phyloP scores from a whole-genome alignment of 2,329 filamentous ascomycete species.

The Beauveria sp. region DNA sequence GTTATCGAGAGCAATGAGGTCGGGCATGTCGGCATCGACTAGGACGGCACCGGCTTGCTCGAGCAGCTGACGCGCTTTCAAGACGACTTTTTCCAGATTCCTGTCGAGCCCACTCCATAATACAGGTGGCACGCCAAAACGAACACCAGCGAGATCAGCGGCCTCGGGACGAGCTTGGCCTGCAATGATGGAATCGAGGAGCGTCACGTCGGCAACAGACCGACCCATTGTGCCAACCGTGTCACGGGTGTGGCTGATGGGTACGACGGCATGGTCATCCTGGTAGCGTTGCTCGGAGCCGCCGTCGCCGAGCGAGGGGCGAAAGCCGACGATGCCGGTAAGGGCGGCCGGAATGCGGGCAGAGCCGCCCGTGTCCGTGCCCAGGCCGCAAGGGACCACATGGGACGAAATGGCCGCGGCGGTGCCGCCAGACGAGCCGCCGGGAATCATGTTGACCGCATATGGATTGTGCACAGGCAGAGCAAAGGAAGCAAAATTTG shows the following conservation, averaged over 20 bases:
- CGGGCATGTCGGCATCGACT: constrained; percentile 13
- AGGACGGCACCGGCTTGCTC: constrained; percentile 12
- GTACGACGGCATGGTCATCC: constrained; percentile 10
- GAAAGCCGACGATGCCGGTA: constrained; percentile 16
- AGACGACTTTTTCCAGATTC: constrained; percentile 7
- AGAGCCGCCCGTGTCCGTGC: constrained; percentile 18
- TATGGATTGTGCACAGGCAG: constrained; percentile 15
- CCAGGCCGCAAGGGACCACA: constrained; percentile 16
- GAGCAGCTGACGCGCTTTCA: constrained; percentile 6
- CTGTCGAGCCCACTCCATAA: constrained; percentile 14
- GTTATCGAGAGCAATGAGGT: constrained; percentile 10
- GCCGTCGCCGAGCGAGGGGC: constrained; percentile 15
- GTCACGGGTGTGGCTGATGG: constrained; percentile 12
- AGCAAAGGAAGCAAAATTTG: constrained; percentile 14
- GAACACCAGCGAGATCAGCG: constrained; percentile 3
- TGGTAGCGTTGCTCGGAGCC: constrained; percentile 13
- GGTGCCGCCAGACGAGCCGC: constrained; percentile 17
- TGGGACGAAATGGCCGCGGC: constrained; percentile 16
- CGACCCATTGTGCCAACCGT: constrained; percentile 12
- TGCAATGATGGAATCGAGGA: constrained; percentile 13
- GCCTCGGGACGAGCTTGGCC: neutral
- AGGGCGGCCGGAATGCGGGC: constrained; percentile 16
- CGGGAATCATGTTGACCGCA: constrained; percentile 13
- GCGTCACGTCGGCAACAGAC: constrained; percentile 9
- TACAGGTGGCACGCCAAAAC: constrained; percentile 13